Evolutionary conservation across 2,329 filamentous ascomycete species (phyloP).

Genomic region (Penicillium sp.): DNA sequence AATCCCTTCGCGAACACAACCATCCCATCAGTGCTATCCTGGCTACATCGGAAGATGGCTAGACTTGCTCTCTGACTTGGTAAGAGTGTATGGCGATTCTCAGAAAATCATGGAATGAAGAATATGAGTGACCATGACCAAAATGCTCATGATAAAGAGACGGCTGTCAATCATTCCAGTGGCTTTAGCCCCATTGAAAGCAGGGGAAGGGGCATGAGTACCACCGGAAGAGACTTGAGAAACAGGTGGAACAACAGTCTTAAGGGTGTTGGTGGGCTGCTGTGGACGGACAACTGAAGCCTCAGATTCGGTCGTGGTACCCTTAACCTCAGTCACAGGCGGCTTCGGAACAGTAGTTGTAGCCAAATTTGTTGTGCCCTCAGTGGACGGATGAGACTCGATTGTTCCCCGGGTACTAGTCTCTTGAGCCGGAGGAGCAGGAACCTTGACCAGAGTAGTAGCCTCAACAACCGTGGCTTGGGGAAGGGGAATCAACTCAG

Average conservation of each 20-base stretch:
- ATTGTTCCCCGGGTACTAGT: neutral
- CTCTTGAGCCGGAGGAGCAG: neutral
- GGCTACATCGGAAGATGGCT: slow-evolving; percentile 4
- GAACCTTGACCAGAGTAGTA: slow-evolving; percentile 2
- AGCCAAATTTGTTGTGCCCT: neutral
- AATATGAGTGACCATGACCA: neutral
- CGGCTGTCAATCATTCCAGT: neutral
- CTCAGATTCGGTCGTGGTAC: neutral
- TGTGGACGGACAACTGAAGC: neutral
- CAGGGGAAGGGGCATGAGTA: neutral
- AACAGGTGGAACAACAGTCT: neutral
- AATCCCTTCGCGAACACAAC: neutral
- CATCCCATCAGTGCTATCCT: neutral
- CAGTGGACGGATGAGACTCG: neutral
- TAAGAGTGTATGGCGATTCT: neutral
- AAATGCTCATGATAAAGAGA: slow-evolving; percentile 2
- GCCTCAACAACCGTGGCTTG: neutral
- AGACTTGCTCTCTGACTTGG: neutral
- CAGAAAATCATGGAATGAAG: neutral
- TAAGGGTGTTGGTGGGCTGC: neutral
- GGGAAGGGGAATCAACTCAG: slow-evolving; percentile 3
- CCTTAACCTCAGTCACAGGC: neutral
- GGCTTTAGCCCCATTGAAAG: slow-evolving; percentile 6
- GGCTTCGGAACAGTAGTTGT: slow-evolving; percentile 1
- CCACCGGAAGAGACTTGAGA: neutral